phyloP scores from a whole-genome alignment of 768 basidiomycete genomes.

The Mycena sanguinolenta region DNA sequence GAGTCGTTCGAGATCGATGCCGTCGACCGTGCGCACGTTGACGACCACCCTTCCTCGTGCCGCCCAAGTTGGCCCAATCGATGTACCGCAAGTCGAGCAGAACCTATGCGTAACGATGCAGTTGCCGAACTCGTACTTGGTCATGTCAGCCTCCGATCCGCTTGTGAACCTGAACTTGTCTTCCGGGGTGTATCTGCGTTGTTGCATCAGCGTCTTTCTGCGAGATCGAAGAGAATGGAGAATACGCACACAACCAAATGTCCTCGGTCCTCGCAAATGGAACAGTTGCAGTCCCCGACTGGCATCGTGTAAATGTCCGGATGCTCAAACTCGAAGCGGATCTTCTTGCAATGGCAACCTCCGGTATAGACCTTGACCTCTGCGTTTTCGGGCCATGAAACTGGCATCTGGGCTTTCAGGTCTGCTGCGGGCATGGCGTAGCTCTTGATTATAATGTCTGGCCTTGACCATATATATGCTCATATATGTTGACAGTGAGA shows the following conservation, averaged over 20 bases:
- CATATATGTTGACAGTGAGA: no score
- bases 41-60: conserved; percentile 3
- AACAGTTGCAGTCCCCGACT: conserved; percentile 28
- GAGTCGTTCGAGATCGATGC: conserved; percentile 14
- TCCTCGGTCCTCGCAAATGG: conserved; percentile 29
- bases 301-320: conserved; percentile 31
- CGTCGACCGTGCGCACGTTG: conserved; percentile 21
- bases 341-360: conserved; percentile 35
- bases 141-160: conserved; percentile 21
- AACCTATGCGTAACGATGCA: conserved; percentile 11
- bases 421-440: no score
- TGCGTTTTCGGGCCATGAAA: conserved; percentile 24
- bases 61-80: conserved; percentile 16
- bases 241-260: conserved; percentile 27
- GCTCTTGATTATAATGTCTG: no score
- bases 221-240: no score
- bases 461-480: no score
- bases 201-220: not conserved
- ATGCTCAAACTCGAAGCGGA: conserved; percentile 31
- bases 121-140: conserved; percentile 2
- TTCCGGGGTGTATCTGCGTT: conserved; percentile 14
- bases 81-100: conserved; percentile 17
- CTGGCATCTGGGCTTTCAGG: no score
- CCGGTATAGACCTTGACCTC: conserved; percentile 19
- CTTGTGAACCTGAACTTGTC: conserved; percentile 27